Conservation (phyloP, 179 eudicot genomes). For the Gypsophila paniculata region DNA sequence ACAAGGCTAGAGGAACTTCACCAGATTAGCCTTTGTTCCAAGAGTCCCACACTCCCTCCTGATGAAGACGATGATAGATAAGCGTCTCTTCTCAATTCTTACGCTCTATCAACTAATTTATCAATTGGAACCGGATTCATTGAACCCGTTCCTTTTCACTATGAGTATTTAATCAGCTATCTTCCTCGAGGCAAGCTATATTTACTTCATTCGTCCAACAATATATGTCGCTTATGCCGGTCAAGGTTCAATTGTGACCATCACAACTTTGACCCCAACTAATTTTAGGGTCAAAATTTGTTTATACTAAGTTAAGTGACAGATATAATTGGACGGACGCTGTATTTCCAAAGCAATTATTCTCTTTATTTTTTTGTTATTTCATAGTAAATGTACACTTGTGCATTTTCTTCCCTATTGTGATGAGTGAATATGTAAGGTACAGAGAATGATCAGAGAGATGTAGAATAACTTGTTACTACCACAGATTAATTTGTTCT, state of each 20-base stretch:
- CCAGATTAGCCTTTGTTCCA: conserved; percentile 43
- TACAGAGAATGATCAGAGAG: conserved; percentile 17
- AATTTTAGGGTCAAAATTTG: neutral
- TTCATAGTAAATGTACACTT: conserved; percentile 25
- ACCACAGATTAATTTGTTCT: conserved; percentile 1
- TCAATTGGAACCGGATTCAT: neutral
- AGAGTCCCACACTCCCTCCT: conserved; percentile 58
- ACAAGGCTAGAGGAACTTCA: conserved; percentile 54
- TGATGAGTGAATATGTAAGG: conserved; percentile 18
- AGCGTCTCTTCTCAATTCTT: conserved; percentile 12
- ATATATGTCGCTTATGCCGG: conserved; percentile 3
- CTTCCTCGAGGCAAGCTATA: conserved; percentile 13
- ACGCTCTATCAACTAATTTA: conserved; percentile 12
- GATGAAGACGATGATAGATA: conserved; percentile 43
- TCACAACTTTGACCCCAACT: neutral
- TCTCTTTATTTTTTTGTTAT: conserved; percentile 3
- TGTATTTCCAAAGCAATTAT: conserved; percentile 12
- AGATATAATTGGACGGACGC: conserved; percentile 12
- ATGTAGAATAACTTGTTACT: conserved; percentile 18
- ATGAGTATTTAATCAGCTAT: neutral
- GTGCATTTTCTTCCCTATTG: conserved; percentile 21
- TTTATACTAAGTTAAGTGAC: neutral
- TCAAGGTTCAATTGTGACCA: conserved; percentile 5
- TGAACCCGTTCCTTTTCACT: neutral
- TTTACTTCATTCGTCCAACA: neutral